Evolutionary conservation across 225 moss, liverwort and hornwort species (phyloP).

Genomic region (Sphagnum contortum): DNA sequence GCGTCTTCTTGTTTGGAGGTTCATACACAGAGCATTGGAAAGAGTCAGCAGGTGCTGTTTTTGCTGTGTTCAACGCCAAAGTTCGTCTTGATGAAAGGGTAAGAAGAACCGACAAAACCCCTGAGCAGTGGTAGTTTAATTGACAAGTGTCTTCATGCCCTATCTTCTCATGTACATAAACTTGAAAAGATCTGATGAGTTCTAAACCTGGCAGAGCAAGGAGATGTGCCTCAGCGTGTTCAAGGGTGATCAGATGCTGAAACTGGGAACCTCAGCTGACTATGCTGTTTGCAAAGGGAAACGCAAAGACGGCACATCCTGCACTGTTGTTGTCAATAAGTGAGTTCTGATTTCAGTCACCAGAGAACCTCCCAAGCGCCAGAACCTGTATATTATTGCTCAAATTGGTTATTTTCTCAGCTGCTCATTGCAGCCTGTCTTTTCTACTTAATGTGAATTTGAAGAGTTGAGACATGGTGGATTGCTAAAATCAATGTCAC

Average conservation of each 20-base stretch:
- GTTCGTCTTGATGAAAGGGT: conserved; percentile 83
- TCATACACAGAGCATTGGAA: conserved; percentile 79
- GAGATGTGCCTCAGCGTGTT: conserved; percentile 73
- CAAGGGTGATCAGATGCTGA: conserved; percentile 61
- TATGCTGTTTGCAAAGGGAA: conserved; percentile 71
- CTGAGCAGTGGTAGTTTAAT: no score
- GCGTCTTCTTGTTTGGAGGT: conserved; percentile 76
- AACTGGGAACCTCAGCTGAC: conserved; percentile 64
- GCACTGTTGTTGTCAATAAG: conserved; percentile 74
- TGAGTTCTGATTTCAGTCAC: conserved; percentile 8
- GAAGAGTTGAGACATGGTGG: no score
- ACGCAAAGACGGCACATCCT: conserved; percentile 55
- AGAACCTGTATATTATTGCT: no score
- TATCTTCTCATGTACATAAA: not conserved
- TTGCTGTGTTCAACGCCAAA: conserved; percentile 66
- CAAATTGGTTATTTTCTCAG: not conserved
- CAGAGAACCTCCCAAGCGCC: no score
- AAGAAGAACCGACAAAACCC: not conserved
- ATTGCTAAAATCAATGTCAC: no score
- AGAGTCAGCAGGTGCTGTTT: conserved; percentile 58
- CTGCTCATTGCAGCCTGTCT: not conserved
- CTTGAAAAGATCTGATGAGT: not conserved
- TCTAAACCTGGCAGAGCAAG: conserved; percentile 43
- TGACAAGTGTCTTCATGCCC: not conserved
- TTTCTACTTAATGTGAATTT: no score